phyloP scores from a whole-genome alignment of 441 rosid genomes.

The Populus hybrid region DNA sequence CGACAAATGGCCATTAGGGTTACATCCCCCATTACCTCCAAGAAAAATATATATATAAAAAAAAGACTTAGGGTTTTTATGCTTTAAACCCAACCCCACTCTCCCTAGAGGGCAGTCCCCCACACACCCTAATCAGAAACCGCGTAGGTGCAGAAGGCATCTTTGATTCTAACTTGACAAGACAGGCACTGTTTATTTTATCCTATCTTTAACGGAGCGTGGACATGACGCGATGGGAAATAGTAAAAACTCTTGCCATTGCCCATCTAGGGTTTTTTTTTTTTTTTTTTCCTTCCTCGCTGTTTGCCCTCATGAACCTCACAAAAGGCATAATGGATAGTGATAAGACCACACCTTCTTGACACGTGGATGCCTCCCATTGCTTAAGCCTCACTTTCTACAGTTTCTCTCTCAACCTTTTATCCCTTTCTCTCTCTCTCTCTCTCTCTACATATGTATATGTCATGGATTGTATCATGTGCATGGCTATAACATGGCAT shows the following conservation, averaged over 20 bases:
- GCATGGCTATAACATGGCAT: conserved; percentile 6
- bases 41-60: neutral
- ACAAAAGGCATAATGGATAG: conserved; percentile 34
- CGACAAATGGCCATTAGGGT: conserved; percentile 33
- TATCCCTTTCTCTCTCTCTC: conserved; percentile 10
- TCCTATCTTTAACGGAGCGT: conserved; percentile 28
- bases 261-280: conserved; percentile 48
- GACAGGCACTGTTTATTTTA: conserved; percentile 8
- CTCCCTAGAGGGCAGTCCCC: neutral
- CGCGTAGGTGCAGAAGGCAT: conserved; percentile 42
- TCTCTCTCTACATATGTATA: neutral
- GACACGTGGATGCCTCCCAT: conserved; percentile 33
- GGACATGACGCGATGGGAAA: conserved; percentile 21
- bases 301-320: conserved; percentile 14
- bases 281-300: too few species aligned
- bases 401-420: conserved; percentile 20
- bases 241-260: conserved; percentile 12
- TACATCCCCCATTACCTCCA: conserved; percentile 9
- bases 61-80: conserved; percentile 40
- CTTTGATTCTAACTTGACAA: conserved; percentile 26
- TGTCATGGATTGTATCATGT: neutral
- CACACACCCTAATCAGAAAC: conserved; percentile 30
- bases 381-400: conserved; percentile 19
- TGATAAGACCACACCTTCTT: conserved; percentile 63
- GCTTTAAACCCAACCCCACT: conserved; percentile 20